Evolutionary conservation across 2,329 filamentous ascomycete genomes (phyloP), one percentile per base, ranked within the genome.

Genomic region (Sporothrix dimorphospora): DNA sequence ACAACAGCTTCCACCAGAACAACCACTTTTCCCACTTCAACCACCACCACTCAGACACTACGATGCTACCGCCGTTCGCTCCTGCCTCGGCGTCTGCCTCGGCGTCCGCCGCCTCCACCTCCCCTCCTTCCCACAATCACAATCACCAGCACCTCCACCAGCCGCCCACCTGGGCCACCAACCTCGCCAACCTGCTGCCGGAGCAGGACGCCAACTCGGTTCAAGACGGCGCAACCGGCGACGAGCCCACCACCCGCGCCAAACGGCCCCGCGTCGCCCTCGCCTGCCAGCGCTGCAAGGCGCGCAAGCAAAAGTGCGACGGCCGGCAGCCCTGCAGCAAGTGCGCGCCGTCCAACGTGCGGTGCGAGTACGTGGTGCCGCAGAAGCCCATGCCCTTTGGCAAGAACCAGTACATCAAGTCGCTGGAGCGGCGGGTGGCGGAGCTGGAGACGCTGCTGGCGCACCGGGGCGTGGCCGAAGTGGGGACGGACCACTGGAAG

Each of bases 361-460:
- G 9, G 24, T 71, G 69, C 69, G 42, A 53, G 30, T 71, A 71
- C 30, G 47, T 71, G 5, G 45, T 66, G 34, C 59, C 69, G 27
- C 57, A 61, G 40, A 70, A 70, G 55, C 57, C 69, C 3, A 61
- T 61, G 53, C 69, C 69, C 11, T 61, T 61, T 63, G 53, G 57
- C 42, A 61, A 70, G 57, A 63, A 63, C 69, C 69, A 70, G 55
- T 70, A 70, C 69, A 61, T 70, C 57, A 63, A 70, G 49, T 61
- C 69, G 53, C 40, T 70, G 40, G 69, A 70, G 69, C 55, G 57
- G 40, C 69, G 69, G 24, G 53, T 70, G 53, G 69, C 69, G 21
- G 69, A 70, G 57, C 57, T 70, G 53, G 69, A 70, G 69, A 70
- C 55, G 69, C 53, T 70, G 47, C 57, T 70, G 69, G 69, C 57